Base-by-base conservation (phyloP, 1,284 basidiomycete genomes). In the Fistulina hepatica region DNA sequence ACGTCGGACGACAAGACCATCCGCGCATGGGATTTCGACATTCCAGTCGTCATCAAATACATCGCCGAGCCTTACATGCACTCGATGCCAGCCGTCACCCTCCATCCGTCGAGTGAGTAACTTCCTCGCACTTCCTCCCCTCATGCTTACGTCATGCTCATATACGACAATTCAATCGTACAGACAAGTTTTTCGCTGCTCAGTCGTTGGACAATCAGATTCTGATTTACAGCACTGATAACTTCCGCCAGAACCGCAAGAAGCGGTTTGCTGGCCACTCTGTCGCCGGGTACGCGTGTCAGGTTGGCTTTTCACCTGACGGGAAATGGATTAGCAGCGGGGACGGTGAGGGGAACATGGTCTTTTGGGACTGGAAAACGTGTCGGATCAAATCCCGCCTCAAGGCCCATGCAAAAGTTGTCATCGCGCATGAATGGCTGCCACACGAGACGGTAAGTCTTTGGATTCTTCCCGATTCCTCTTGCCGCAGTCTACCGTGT, bases 351-450 rank as follows among this genome's bases (percentile, higher is more conserved):
- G 95, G 95, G 2, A 92, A 95, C 57, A 70, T 99, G 31, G 88
- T 97, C 11, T 95, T 97, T 60, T 99, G 94, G 95, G 95, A 98
- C 61, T 98, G 91, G 90, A 98, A 97, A 65, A 91, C 81, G n/a
- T 85, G 90, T 3, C 77, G 85, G 46, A 88, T 98, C 56, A 84
- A 91, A 59, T 93, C 89, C 46, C 67, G 91, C 32, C 61, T 98
- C 41, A 76, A 79, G 42, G 88, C 88, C 5, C 95, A 98, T 58
- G 79, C 75, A 27, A 90, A 97, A 63, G 94, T 97, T 7, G 86
- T 98, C 34, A 95, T 98, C 51, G 77, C 89, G 30, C 95, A 98
- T 54, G 89, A 86, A 52, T 99, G 95, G 95, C 63, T 99, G 48
- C 94, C 94, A 37, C 93, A 98, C 57, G 95, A 99, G 59, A 81